Evolutionary conservation across 805 yeast species (phyloP).

Genomic region (Kazachstania kunashirensis): DNA sequence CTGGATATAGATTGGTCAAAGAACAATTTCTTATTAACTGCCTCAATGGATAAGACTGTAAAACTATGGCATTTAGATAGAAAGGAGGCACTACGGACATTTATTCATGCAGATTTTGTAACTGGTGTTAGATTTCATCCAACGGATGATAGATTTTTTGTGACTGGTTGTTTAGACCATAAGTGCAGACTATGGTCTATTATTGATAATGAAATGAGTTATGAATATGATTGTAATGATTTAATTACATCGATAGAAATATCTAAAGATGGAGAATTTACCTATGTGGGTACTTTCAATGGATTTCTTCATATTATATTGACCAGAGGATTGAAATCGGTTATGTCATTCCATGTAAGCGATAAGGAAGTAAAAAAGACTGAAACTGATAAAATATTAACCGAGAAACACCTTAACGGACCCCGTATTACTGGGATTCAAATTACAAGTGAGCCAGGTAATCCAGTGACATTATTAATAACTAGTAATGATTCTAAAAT

Average conservation of each 20-base stretch:
- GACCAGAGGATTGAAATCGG: slow-evolving; percentile 49
- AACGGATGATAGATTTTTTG: slow-evolving; percentile 74
- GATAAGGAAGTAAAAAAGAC: slow-evolving; percentile 27
- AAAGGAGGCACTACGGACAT: slow-evolving; percentile 49
- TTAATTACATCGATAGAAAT: slow-evolving; percentile 68
- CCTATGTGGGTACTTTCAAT: slow-evolving; percentile 66
- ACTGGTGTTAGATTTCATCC: slow-evolving; percentile 77
- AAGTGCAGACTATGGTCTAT: slow-evolving; percentile 76
- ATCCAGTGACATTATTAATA: slow-evolving; percentile 39
- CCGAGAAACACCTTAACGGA: slow-evolving; percentile 20
- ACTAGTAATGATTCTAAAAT: slow-evolving; percentile 78
- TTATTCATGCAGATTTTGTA: slow-evolving; percentile 71
- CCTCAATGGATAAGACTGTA: slow-evolving; percentile 79
- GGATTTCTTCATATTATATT: slow-evolving; percentile 56
- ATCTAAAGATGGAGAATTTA: slow-evolving; percentile 51
- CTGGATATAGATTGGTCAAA: slow-evolving; percentile 82
- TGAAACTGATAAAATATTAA: background rate
- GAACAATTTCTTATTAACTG: slow-evolving; percentile 67
- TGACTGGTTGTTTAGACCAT: slow-evolving; percentile 74
- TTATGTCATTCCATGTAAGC: slow-evolving; percentile 37
- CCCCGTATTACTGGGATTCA: slow-evolving; percentile 75
- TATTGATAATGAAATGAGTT: slow-evolving; percentile 58
- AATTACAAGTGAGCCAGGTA: slow-evolving; percentile 23
- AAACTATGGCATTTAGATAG: slow-evolving; percentile 79
- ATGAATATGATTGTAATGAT: slow-evolving; percentile 49